phyloP scores from a whole-genome alignment of 345 rosid genomes.

The Hibiscus trionum region DNA sequence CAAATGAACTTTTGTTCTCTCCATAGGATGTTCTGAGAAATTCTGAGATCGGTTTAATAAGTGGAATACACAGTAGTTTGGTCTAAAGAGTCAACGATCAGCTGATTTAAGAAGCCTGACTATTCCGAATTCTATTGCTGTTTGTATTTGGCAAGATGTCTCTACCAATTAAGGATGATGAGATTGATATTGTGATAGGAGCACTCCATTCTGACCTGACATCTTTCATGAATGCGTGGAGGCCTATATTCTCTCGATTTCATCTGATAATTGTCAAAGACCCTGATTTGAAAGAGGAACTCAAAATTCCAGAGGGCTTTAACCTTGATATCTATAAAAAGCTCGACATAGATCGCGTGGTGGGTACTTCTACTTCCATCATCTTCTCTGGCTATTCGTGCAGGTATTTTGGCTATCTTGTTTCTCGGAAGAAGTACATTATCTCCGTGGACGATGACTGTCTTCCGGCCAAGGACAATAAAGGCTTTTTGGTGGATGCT shows the following conservation, averaged over 20 bases:
- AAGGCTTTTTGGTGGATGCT: slow-evolving; percentile 63
- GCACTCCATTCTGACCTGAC: slow-evolving; percentile 69
- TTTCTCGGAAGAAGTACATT: slow-evolving; percentile 74
- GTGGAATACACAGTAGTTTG: background rate
- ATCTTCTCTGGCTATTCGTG: slow-evolving; percentile 83
- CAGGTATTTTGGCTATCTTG: slow-evolving; percentile 81
- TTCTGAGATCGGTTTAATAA: slow-evolving; percentile 28
- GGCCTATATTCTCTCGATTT: slow-evolving; percentile 49
- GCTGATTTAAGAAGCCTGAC: slow-evolving; percentile 12
- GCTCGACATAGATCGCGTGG: slow-evolving; percentile 54
- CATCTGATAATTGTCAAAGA: slow-evolving; percentile 88
- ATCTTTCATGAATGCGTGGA: slow-evolving; percentile 70
- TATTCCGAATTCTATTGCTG: slow-evolving; percentile 2
- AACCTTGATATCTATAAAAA: slow-evolving; percentile 54
- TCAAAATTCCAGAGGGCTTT: slow-evolving; percentile 78
- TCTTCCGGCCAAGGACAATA: slow-evolving; percentile 65
- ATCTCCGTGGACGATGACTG: slow-evolving; percentile 84
- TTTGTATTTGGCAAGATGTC: slow-evolving; percentile 42
- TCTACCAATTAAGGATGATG: slow-evolving; percentile 42
- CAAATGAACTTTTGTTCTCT: slow-evolving; percentile 11
- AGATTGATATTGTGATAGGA: slow-evolving; percentile 86
- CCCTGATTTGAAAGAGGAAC: slow-evolving; percentile 84
- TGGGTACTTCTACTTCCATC: slow-evolving; percentile 48
- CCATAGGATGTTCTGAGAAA: slow-evolving; percentile 60
- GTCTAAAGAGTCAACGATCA: background rate